A percentile compares a stretch with the other conserved stretches of the same genome.
These are phyloP conservation scores for Leucocoprinus sp. DNA, from an alignment of 768 basidiomycete species.

Conservation along the genomic window DNA sequence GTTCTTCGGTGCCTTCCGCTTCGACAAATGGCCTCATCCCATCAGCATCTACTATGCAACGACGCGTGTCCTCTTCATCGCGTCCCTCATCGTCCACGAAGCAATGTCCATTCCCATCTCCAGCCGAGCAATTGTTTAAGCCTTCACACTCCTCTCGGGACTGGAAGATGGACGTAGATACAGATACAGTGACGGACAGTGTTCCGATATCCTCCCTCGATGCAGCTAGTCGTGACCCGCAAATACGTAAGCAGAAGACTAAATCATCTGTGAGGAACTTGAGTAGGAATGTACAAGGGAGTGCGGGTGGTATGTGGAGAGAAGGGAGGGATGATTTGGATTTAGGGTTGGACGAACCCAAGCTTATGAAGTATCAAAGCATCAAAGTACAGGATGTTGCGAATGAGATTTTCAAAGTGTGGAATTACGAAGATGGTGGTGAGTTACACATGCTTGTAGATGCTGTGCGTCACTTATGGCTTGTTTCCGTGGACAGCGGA, in stretches of 20 bases:
- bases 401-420: conserved; percentile 65
- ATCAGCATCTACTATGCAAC: conserved; percentile 14
- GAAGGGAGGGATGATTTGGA: conserved; percentile 16
- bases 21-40: conserved; percentile 20
- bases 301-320: conserved; percentile 18
- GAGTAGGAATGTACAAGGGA: conserved; percentile 56
- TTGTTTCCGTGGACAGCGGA: conserved; percentile 30
- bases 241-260: conserved; percentile 33
- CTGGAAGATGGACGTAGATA: conserved; percentile 33
- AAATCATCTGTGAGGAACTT: conserved; percentile 44
- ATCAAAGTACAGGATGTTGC: conserved; percentile 50
- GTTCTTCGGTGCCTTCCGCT: conserved; percentile 15
- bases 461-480: not conserved
- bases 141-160: conserved; percentile 20
- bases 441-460: conserved; percentile 16
- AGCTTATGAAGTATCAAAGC: conserved; percentile 52
- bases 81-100: conserved; percentile 18
- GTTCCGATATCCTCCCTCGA: conserved; percentile 49
- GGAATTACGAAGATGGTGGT: conserved; percentile 68
- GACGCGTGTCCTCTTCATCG: conserved; percentile 15
- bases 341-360: conserved; percentile 44
- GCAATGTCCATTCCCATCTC: conserved; percentile 30
- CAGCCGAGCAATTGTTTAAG: conserved; percentile 42
- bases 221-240: conserved; percentile 38
- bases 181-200: conserved; percentile 40